These are phyloP conservation scores for Fragilaria crotonensis DNA, from an alignment of 108 stramenopile species.

Conservation along the genomic window DNA sequence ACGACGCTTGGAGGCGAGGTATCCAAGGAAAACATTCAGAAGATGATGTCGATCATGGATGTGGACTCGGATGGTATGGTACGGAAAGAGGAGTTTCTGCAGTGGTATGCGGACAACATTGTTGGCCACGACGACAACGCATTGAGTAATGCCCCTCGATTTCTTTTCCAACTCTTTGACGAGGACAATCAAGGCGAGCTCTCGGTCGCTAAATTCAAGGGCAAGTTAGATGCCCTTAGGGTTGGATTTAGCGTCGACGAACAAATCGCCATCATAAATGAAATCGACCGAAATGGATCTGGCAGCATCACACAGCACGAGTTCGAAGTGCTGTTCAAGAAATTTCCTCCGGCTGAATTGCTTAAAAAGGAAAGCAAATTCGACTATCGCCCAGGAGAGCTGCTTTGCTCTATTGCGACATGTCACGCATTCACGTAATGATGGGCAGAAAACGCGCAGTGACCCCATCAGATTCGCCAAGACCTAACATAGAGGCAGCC, in stretches of 20 bases:
- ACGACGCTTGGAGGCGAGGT: conserved; percentile 15
- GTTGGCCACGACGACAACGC: conserved; percentile 2
- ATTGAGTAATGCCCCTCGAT: conserved; percentile 20
- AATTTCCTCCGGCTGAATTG: conserved; percentile 3
- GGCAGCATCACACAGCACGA: conserved; percentile 30
- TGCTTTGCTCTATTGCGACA: no score
- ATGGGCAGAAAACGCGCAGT: no score
- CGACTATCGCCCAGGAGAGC: no score
- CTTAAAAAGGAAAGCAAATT: no score
- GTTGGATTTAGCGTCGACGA: conserved; percentile 33
- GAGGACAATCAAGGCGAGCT: conserved; percentile 21
- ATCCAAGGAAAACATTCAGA: background rate
- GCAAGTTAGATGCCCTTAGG: conserved; percentile 27
- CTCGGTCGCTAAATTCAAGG: conserved; percentile 39
- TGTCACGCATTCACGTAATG: no score
- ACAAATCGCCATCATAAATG: conserved; percentile 29
- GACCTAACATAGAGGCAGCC: no score
- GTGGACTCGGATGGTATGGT: conserved; percentile 25
- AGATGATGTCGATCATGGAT: conserved; percentile 29
- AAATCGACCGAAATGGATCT: conserved; percentile 33
- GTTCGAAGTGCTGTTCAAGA: conserved; percentile 26
- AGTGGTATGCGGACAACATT: conserved; percentile 12
- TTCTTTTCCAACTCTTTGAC: conserved; percentile 37
- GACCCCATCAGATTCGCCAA: no score
- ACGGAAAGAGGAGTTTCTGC: conserved; percentile 24